phyloP scores from a whole-genome alignment of 2,329 filamentous ascomycete species.

The Aureobasidium musti region DNA sequence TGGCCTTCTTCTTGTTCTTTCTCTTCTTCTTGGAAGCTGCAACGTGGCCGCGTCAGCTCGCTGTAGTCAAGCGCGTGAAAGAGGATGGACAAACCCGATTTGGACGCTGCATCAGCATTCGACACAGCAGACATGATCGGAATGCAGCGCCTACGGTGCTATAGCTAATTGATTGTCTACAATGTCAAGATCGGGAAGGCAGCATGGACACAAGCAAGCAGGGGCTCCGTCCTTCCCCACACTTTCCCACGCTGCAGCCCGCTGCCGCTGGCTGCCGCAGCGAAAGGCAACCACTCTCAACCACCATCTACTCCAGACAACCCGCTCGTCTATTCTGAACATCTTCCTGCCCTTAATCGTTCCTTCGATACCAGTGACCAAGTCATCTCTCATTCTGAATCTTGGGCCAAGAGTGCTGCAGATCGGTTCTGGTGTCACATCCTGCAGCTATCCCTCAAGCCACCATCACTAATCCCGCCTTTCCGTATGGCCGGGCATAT shows the following conservation, averaged over 20 bases:
- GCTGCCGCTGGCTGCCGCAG: background rate
- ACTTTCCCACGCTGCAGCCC: slow-evolving; percentile 12
- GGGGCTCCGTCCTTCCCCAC: slow-evolving; percentile 25
- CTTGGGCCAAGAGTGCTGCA: background rate
- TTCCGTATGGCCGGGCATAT: slow-evolving; percentile 22
- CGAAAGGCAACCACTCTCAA: background rate
- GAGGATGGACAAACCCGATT: slow-evolving; percentile 32
- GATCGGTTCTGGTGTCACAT: background rate
- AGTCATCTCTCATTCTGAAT: background rate
- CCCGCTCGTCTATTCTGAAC: background rate
- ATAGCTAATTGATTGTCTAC: background rate
- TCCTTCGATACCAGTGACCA: background rate
- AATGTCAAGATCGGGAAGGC: slow-evolving; percentile 6
- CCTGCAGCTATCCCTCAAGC: slow-evolving; percentile 20
- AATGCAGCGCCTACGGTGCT: background rate
- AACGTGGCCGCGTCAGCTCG: slow-evolving; percentile 32
- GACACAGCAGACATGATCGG: slow-evolving; percentile 32
- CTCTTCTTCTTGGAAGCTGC: slow-evolving; percentile 57
- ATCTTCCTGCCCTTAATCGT: background rate
- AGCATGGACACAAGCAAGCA: slow-evolving; percentile 7
- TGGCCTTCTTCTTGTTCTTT: slow-evolving; percentile 60
- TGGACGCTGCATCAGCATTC: slow-evolving; percentile 30
- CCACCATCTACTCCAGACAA: background rate
- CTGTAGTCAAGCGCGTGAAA: background rate
- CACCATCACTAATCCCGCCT: slow-evolving; percentile 15